Percentiles rank a stretch among this genome's conserved stretches.
Conservation (phyloP, 2,329 filamentous ascomycete genomes). For the Xylariaceae sp. region DNA sequence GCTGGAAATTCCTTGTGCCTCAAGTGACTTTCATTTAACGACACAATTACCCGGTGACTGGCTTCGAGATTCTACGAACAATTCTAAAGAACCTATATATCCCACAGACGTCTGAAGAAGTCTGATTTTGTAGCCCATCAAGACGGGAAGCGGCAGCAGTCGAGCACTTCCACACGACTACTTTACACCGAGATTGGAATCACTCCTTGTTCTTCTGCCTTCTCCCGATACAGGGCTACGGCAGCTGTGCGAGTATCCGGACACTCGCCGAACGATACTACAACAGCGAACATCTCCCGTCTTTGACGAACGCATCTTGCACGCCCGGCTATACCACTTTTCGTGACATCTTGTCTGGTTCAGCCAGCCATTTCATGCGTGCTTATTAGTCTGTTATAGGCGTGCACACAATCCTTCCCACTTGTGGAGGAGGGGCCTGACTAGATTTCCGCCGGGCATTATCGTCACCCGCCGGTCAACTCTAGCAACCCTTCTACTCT, state of each 20-base stretch:
- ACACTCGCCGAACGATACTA: slow-evolving; percentile 2
- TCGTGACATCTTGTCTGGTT: slow-evolving; percentile 7
- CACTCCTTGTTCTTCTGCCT: slow-evolving; percentile 12
- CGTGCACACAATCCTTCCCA: slow-evolving; percentile 6
- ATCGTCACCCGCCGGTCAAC: neutral
- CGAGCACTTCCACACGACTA: slow-evolving; percentile 10
- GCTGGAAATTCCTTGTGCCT: slow-evolving; percentile 8
- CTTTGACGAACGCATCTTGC: slow-evolving; percentile 5
- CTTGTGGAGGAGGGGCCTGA: neutral
- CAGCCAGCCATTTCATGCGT: slow-evolving; percentile 17
- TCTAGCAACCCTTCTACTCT: neutral
- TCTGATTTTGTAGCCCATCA: slow-evolving; percentile 3
- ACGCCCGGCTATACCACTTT: neutral
- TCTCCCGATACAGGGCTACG: slow-evolving; percentile 7
- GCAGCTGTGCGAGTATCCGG: slow-evolving; percentile 20
- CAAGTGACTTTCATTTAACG: neutral
- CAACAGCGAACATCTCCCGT: neutral
- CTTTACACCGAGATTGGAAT: slow-evolving; percentile 22
- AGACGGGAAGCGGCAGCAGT: slow-evolving; percentile 17
- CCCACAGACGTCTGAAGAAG: too few relatives aligned
- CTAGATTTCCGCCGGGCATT: slow-evolving; percentile 12
- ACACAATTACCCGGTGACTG: slow-evolving; percentile 27
- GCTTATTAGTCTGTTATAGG: slow-evolving; percentile 13
- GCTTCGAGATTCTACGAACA: neutral
- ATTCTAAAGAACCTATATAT: too few relatives aligned